Base-by-base conservation (phyloP, 352 stramenopile species). In the Pythium dissimile region DNA sequence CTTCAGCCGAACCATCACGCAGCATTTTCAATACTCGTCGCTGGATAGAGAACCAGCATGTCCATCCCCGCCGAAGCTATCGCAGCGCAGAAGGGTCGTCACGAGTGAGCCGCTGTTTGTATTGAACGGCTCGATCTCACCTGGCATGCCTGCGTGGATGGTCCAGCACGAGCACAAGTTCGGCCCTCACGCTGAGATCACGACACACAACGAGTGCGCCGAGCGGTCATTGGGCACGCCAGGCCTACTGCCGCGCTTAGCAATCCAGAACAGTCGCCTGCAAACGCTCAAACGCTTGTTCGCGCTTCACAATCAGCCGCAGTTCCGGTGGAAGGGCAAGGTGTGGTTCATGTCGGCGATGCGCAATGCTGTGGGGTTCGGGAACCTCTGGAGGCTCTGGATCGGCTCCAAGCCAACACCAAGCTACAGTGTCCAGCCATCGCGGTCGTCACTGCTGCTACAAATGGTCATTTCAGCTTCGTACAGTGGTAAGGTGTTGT, bases 241-340 rank as follows among this genome's bases (percentile, higher is more conserved):
- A 4, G 59, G 59, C 1, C 27, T 61, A 35, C n/a, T 66, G 23
- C 59, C 59, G 30, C 47, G 45, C 11, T 34, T 66, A 5, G 59
- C 50, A 8, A 54, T 66, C 23, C 41, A 57, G 37, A 31, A 56
- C 12, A 32, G 30, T 21, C 37, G 61, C 21, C 8, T 61, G 23
- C 8, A 7, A 7, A 47, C 51, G 31, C 59, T 66, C 6, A 11
- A 50, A 45, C 50, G 51, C 2, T 26, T 66, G 16, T 59, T 45
- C 35, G 20, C 43, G 16, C 43, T 66, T 11, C 51, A 60, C 42
- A 61, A 28, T 4, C 59, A 66, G 45, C 42, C 50, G 23, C 32
- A 51, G 37, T 53, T 51, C n/a, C 50, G 12, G 1, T 39, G 53
- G 35, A 51, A 39, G 12, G n/a, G 26, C 5, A 51, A 50, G 37